A percentile compares a stretch with the other conserved stretches of the same genome.
These are phyloP conservation scores for Blastocystis sp. DNA, from an alignment of 352 stramenopile species.

Conservation along the genomic window DNA sequence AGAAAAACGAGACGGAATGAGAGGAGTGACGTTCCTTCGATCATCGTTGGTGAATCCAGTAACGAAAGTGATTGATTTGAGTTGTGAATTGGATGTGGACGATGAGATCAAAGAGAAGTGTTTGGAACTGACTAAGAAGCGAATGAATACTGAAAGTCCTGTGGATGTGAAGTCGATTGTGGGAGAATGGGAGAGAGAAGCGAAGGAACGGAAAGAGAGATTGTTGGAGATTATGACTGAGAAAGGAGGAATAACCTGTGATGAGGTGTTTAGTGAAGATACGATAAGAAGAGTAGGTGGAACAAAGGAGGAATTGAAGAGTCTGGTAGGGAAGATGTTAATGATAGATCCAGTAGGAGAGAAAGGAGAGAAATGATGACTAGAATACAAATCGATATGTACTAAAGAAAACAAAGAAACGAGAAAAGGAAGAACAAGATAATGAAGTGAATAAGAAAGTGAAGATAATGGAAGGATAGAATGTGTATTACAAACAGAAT, in stretches of 20 bases:
- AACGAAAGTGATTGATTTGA: not conserved
- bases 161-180: not conserved
- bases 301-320: not conserved
- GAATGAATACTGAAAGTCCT: not conserved
- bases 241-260: not conserved
- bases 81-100: not conserved
- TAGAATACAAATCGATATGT: not conserved
- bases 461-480: not conserved
- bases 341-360: not conserved
- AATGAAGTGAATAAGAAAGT: not conserved
- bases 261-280: not conserved
- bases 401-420: not conserved
- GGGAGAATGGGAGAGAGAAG: not conserved
- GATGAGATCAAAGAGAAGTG: not conserved
- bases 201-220: not conserved
- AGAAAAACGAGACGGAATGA: not conserved
- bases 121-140: not conserved
- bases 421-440: not conserved
- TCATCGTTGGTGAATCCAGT: not conserved
- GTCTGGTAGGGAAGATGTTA: not conserved
- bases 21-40: not conserved
- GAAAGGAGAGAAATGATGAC: not conserved
- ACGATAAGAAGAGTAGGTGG: not conserved
- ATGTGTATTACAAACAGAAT: slow-evolving; percentile 10
- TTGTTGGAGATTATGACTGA: not conserved